phyloP scores from a whole-genome alignment of 768 basidiomycete genomes.

The Suillus discolor region DNA sequence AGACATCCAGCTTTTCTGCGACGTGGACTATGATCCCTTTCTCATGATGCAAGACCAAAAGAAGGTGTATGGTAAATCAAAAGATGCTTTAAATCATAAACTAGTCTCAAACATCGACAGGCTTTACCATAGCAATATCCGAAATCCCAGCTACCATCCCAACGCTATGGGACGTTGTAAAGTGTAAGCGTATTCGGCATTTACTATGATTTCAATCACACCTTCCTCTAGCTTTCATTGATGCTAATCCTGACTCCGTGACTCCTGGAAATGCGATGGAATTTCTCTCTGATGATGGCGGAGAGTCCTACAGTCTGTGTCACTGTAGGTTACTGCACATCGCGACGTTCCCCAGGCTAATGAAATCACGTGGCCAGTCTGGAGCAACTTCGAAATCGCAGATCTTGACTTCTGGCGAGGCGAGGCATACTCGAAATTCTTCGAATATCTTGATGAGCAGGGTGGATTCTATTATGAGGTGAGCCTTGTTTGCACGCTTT shows the following conservation, averaged over 20 bases:
- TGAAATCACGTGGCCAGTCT: conserved; percentile 45
- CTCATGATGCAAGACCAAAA: conserved; percentile 75
- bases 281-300: conserved; percentile 72
- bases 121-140: conserved; percentile 76
- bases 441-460: conserved; percentile 75
- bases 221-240: conserved; percentile 60
- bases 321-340: conserved; percentile 55
- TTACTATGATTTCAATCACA: not conserved
- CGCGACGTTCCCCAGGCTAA: not conserved
- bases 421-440: conserved; percentile 83
- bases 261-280: conserved; percentile 66
- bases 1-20: conserved; percentile 79
- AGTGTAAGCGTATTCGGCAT: conserved; percentile 44
- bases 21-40: conserved; percentile 81
- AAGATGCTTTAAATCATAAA: conserved; percentile 13
- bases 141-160: conserved; percentile 84
- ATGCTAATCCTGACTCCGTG: conserved; percentile 60
- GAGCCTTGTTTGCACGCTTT: conserved; percentile 15
- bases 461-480: conserved; percentile 96
- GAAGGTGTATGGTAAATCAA: conserved; percentile 72
- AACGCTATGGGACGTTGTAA: conserved; percentile 75
- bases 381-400: conserved; percentile 83
- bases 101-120: conserved; percentile 38
- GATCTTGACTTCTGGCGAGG: conserved; percentile 88
- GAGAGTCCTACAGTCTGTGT: conserved; percentile 73